A percentile compares a stretch with the other conserved stretches of the same genome.
These are phyloP conservation scores for Camellia lanceoleosa DNA, from an alignment of 148 eudicot genomes.

Conservation along the genomic window DNA sequence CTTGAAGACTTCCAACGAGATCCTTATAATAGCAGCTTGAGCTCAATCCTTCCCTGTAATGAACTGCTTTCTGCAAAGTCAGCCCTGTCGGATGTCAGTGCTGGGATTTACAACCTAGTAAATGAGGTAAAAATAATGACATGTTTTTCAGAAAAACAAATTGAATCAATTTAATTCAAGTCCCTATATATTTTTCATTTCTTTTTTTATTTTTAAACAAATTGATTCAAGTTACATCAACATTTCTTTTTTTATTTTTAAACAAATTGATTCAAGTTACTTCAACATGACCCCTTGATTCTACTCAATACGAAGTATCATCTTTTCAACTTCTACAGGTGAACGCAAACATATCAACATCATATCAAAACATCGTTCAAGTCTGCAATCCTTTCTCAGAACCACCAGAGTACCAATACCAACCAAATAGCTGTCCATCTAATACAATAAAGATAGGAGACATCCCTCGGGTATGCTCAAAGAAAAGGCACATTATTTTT, in stretches of 20 bases:
- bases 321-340: slow-evolving; percentile 35
- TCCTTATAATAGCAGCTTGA: slow-evolving; percentile 71
- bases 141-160: neutral
- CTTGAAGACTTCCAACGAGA: slow-evolving; percentile 52
- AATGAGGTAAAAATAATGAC: slow-evolving; percentile 27
- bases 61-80: slow-evolving; percentile 57
- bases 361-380: slow-evolving; percentile 36
- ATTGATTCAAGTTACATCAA: no score
- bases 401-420: slow-evolving; percentile 54
- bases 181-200: neutral
- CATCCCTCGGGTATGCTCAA: slow-evolving; percentile 47
- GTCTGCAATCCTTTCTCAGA: slow-evolving; percentile 87
- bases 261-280: no score
- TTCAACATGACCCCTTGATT: neutral
- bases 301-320: neutral
- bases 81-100: slow-evolving; percentile 44
- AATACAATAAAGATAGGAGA: slow-evolving; percentile 57
- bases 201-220: no score
- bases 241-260: no score
- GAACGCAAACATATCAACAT: slow-evolving; percentile 46
- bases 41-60: slow-evolving; percentile 71
- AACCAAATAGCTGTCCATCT: slow-evolving; percentile 53
- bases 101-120: slow-evolving; percentile 48
- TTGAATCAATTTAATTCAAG: neutral
- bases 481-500: neutral